Conservation (phyloP, 352 stramenopile species). For the Globisporangium echinulatum region DNA sequence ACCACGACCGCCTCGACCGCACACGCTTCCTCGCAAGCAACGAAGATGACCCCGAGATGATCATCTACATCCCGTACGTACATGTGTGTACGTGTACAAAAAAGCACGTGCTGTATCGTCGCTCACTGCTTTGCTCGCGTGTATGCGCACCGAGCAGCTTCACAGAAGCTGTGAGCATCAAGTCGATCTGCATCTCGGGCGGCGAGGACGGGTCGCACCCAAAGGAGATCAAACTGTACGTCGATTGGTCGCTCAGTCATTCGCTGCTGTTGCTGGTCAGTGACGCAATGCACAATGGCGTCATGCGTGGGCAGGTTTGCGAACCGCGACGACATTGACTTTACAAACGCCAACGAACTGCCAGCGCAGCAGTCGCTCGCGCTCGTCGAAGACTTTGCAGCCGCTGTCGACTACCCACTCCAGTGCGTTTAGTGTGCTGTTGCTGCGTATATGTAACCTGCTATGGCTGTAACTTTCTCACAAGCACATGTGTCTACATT, state of each 20-base stretch:
- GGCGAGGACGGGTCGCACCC: constrained; percentile 70
- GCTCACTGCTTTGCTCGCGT: background rate
- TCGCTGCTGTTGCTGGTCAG: background rate
- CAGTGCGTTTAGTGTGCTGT: constrained; percentile 29
- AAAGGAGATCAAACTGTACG: constrained; percentile 78
- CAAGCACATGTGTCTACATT: background rate
- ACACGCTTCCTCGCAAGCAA: constrained; percentile 67
- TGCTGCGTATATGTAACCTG: background rate
- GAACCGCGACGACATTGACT: constrained; percentile 85
- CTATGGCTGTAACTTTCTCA: background rate
- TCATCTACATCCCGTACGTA: constrained; percentile 70
- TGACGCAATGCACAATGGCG: background rate
- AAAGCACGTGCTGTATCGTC: background rate
- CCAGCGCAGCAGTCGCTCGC: constrained; percentile 69
- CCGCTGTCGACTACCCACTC: constrained; percentile 71
- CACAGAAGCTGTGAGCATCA: constrained; percentile 84
- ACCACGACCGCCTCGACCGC: constrained; percentile 61
- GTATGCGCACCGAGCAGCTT: constrained; percentile 28
- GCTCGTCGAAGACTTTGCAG: constrained; percentile 61
- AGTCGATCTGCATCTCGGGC: constrained; percentile 83
- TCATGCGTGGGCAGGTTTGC: constrained; percentile 32
- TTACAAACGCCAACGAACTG: constrained; percentile 73
- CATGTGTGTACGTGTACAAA: background rate
- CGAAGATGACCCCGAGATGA: constrained; percentile 79
- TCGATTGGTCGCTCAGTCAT: background rate